A percentile compares a stretch with the other conserved stretches of the same genome.
Evolutionary conservation across 805 yeast genomes (phyloP).

Genomic region (Yarrowia phangngaensis): DNA sequence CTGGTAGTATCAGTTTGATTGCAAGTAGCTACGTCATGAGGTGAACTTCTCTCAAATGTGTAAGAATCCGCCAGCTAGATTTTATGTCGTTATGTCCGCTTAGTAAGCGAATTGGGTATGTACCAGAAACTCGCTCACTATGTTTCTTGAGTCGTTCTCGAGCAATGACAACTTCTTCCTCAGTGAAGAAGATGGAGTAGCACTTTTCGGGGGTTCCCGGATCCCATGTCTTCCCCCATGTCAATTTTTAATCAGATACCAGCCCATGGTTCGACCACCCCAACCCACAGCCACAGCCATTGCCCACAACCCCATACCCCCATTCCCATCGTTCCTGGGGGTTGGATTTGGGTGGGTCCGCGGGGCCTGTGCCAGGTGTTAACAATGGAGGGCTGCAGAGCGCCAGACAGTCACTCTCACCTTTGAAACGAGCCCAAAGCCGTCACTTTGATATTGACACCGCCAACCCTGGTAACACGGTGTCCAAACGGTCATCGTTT

Average conservation of each 20-base stretch:
- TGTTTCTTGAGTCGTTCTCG: constrained; percentile 42
- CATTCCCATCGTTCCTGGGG: constrained; percentile 15
- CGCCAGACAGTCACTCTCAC: constrained; percentile 18
- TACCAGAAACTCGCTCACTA: constrained; percentile 24
- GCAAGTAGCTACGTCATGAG: too few species aligned
- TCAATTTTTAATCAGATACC: too few species aligned
- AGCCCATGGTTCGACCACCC: constrained; percentile 3
- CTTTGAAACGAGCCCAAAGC: constrained; percentile 31
- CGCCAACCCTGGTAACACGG: constrained; percentile 6
- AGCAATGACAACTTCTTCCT: constrained; percentile 54
- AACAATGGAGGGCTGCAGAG: constrained; percentile 2
- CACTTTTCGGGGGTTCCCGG: constrained; percentile 65
- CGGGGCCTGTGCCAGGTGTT: not conserved
- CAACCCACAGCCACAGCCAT: too few species aligned
- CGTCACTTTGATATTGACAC: constrained; percentile 32
- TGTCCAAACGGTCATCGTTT: constrained; percentile 19
- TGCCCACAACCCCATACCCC: constrained; percentile 11
- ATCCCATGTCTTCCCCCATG: too few species aligned
- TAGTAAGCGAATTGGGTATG: too few species aligned
- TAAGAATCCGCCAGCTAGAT: too few species aligned
- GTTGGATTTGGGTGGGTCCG: constrained; percentile 9
- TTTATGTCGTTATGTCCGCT: too few species aligned
- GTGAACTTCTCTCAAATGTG: too few species aligned
- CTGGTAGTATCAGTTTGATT: too few species aligned
- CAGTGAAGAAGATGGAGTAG: constrained; percentile 50